A percentile compares a stretch with the other conserved stretches of the same genome.
These are phyloP conservation scores for Heritiera fomes DNA, from an alignment of 345 rosid species.

Conservation along the genomic window DNA sequence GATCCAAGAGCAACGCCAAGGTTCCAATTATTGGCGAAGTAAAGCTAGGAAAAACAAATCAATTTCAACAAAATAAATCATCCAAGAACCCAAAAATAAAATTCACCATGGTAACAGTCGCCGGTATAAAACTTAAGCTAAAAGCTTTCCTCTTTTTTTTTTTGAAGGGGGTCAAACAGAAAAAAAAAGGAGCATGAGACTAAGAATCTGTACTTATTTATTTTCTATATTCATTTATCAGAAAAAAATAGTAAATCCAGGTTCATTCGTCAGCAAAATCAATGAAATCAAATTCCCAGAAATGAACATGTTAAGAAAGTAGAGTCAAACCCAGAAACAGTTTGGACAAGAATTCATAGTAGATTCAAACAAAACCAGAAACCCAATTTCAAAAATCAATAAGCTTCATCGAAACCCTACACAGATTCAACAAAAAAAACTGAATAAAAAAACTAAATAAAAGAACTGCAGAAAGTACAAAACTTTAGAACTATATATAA, in stretches of 20 bases:
- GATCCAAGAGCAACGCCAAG: background rate
- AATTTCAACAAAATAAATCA: no score
- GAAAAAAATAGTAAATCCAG: background rate
- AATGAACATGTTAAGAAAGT: no score
- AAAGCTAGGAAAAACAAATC: background rate
- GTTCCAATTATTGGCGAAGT: background rate
- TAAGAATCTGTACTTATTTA: background rate
- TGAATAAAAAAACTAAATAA: no score
- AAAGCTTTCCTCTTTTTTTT: background rate
- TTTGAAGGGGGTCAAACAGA: background rate
- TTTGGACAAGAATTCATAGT: background rate
- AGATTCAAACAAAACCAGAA: constrained; percentile 6
- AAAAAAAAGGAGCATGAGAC: background rate
- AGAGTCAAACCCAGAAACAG: background rate
- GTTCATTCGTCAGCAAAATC: constrained; percentile 5
- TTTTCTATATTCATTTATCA: background rate
- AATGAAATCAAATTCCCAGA: no score
- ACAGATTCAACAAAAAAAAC: background rate
- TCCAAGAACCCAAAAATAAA: background rate
- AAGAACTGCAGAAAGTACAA: background rate
- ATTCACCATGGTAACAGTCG: background rate
- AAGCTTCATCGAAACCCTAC: background rate
- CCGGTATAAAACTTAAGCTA: background rate
- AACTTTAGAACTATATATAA: background rate
- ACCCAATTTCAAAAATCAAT: background rate